phyloP scores from a whole-genome alignment of 495 filamentous ascomycete species.

The Wilcoxina mikolae region DNA sequence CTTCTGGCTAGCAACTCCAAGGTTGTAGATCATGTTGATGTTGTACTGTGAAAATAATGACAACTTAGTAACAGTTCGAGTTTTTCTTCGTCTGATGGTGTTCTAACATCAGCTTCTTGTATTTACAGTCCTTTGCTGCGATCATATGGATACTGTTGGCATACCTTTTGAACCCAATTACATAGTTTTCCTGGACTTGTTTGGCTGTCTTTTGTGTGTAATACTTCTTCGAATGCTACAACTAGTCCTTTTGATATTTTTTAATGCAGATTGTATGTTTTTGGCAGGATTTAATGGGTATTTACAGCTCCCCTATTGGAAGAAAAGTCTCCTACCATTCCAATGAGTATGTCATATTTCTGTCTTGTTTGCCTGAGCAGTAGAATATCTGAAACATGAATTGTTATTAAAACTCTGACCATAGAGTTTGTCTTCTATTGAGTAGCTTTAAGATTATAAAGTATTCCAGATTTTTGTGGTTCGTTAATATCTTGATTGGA shows the following conservation, averaged over 20 bases:
- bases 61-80: background rate
- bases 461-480: slow-evolving; percentile 26
- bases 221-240: background rate
- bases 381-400: slow-evolving; percentile 13
- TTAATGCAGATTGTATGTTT: slow-evolving; percentile 1
- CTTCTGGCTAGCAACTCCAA: slow-evolving; percentile 1
- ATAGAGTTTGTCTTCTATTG: background rate
- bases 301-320: background rate
- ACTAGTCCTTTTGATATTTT: background rate
- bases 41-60: background rate
- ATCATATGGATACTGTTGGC: too few species aligned
- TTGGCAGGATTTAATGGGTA: background rate
- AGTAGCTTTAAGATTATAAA: slow-evolving; percentile 16
- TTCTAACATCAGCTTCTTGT: too few species aligned
- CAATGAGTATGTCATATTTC: slow-evolving; percentile 10
- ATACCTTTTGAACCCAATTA: background rate
- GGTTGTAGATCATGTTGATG: background rate
- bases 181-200: background rate
- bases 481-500: slow-evolving; percentile 10
- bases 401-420: slow-evolving; percentile 5
- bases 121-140: too few species aligned
- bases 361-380: slow-evolving; percentile 9
- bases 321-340: slow-evolving; percentile 6
- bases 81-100: background rate
- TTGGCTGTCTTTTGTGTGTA: background rate